These are phyloP conservation scores for Cardamine resedifolia DNA, from an alignment of 345 rosid species.

Conservation along the genomic window DNA sequence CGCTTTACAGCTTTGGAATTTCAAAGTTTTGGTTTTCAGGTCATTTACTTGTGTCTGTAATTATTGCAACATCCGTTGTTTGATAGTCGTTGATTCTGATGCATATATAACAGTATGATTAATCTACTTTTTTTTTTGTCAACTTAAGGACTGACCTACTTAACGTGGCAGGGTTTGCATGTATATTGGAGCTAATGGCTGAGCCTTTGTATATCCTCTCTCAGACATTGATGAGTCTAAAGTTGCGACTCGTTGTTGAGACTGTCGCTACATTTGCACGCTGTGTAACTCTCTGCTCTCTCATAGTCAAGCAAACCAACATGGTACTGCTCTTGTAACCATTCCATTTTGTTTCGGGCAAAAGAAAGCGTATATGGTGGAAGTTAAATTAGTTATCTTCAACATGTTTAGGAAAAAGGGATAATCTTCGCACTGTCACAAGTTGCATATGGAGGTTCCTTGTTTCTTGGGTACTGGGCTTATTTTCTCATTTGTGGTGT, in stretches of 20 bases:
- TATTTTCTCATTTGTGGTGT: conserved; percentile 60
- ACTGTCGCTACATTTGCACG: conserved; percentile 74
- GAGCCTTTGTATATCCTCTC: conserved; percentile 93
- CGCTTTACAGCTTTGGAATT: not conserved
- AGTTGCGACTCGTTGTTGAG: conserved; percentile 77
- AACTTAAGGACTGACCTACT: conserved; percentile 11
- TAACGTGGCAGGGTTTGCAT: conserved; percentile 63
- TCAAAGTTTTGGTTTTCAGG: not conserved
- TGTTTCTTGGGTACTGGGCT: conserved; percentile 86
- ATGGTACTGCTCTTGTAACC: conserved; percentile 50
- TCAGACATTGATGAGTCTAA: conserved; percentile 72
- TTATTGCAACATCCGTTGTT: not conserved
- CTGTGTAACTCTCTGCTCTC: conserved; percentile 70
- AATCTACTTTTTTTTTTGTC: not conserved
- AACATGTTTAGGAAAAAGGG: conserved; percentile 58
- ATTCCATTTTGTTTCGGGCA: conserved; percentile 1
- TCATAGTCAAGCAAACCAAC: conserved; percentile 55
- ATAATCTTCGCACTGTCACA: conserved; percentile 73
- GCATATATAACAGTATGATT: not conserved
- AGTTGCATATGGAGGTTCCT: conserved; percentile 76
- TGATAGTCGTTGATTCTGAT: not conserved
- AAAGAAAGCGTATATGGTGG: not conserved
- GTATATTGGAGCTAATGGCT: conserved; percentile 83
- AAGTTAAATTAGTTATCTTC: not conserved
- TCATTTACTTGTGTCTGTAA: not conserved